Conservation (phyloP, 768 basidiomycete genomes). For the Ramaria rubella region DNA sequence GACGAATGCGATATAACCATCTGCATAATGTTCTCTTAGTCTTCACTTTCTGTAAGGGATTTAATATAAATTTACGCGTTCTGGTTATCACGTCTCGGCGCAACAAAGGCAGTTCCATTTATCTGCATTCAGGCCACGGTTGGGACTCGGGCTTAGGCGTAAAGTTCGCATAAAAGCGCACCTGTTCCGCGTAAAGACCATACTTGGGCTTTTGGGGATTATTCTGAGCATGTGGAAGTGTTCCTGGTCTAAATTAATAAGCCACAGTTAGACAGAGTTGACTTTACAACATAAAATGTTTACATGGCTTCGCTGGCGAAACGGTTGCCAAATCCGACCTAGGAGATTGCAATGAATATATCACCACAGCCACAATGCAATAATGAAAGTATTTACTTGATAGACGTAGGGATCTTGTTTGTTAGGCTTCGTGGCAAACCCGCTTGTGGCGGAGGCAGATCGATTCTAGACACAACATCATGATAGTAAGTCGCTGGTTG, state of each 20-base stretch:
- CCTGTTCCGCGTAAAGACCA: slow-evolving; percentile 54
- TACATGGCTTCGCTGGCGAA: background rate
- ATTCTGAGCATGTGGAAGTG: slow-evolving; percentile 54
- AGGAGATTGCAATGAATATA: background rate
- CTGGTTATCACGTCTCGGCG: slow-evolving; percentile 49
- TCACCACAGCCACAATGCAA: background rate
- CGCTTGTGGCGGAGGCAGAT: slow-evolving; percentile 1
- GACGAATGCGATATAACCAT: slow-evolving; percentile 62
- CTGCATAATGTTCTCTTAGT: slow-evolving; percentile 22
- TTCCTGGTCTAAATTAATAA: slow-evolving; percentile 37
- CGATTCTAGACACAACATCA: background rate
- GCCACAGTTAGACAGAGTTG: background rate
- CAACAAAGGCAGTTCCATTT: slow-evolving; percentile 54
- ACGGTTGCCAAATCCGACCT: background rate
- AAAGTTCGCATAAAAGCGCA: slow-evolving; percentile 22
- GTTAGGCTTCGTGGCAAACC: slow-evolving; percentile 6
- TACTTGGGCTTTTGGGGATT: slow-evolving; percentile 58
- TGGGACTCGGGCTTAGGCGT: background rate
- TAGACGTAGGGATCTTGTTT: slow-evolving; percentile 14
- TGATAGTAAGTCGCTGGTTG: too few relatives aligned
- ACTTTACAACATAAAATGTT: too few relatives aligned
- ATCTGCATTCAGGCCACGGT: slow-evolving; percentile 31
- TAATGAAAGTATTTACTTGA: slow-evolving; percentile 5
- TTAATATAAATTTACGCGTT: slow-evolving; percentile 36
- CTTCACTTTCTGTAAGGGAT: background rate